phyloP scores from a whole-genome alignment of 106 monocot species.

The Allium fistulosum region DNA sequence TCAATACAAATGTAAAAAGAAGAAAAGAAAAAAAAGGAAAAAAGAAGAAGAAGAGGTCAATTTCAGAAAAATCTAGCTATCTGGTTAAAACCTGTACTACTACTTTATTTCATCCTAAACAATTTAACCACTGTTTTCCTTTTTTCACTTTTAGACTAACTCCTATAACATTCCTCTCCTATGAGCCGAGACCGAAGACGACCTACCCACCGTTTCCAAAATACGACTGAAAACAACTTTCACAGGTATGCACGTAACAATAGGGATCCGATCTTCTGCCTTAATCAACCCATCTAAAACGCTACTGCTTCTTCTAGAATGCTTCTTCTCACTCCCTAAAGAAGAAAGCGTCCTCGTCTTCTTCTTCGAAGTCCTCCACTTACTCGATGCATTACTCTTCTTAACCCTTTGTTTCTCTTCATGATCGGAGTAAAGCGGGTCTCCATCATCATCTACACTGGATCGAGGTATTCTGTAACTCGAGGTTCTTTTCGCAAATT shows the following conservation, averaged over 20 bases:
- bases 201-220: constrained; percentile 60
- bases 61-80: no score
- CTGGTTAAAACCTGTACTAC: no score
- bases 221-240: constrained; percentile 72
- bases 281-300: constrained; percentile 46
- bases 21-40: no score
- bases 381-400: neutral
- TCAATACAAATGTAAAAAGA: no score
- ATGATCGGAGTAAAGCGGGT: constrained; percentile 16
- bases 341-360: constrained; percentile 63
- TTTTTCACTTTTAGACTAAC: neutral
- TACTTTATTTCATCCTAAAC: no score
- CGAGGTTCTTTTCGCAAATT: constrained; percentile 68
- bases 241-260: constrained; percentile 65
- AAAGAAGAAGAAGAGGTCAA: no score
- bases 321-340: constrained; percentile 16
- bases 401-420: constrained; percentile 21
- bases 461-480: constrained; percentile 59
- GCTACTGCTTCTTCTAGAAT: neutral
- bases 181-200: constrained; percentile 21
- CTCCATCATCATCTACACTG: constrained; percentile 26
- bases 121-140: no score
- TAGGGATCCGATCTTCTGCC: constrained; percentile 33
- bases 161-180: constrained; percentile 11
- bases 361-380: constrained; percentile 19